These are phyloP conservation scores for Zalaria sp. DNA, from an alignment of 2,329 filamentous ascomycete genomes.

Conservation along the genomic window DNA sequence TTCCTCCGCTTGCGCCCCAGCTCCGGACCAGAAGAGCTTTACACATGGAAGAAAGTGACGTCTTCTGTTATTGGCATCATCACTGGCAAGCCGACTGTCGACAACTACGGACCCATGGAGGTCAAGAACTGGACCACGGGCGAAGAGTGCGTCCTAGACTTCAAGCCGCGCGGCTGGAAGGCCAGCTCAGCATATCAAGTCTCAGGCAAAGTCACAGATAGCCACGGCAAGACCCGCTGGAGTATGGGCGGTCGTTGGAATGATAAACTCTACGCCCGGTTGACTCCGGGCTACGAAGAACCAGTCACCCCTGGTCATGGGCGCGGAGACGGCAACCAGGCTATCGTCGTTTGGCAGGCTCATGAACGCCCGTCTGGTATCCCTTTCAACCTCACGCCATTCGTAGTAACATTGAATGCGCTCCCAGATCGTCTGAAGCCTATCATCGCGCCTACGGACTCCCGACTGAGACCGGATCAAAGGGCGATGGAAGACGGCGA, in stretches of 20 bases:
- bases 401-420: slow-evolving; percentile 88
- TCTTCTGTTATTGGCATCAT: slow-evolving; percentile 98
- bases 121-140: slow-evolving; percentile 96
- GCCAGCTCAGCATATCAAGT: slow-evolving; percentile 83
- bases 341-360: slow-evolving; percentile 87
- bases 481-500: slow-evolving; percentile 97
- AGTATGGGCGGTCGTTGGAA: slow-evolving; percentile 94
- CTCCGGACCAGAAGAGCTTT: slow-evolving; percentile 47
- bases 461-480: slow-evolving; percentile 83
- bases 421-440: slow-evolving; percentile 67
- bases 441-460: slow-evolving; percentile 81
- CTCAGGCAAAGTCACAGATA: slow-evolving; percentile 69
- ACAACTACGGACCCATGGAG: slow-evolving; percentile 95
- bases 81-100: slow-evolving; percentile 88
- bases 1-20: slow-evolving; percentile 74
- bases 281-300: slow-evolving; percentile 74
- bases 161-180: slow-evolving; percentile 94
- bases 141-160: slow-evolving; percentile 77
- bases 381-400: slow-evolving; percentile 94
- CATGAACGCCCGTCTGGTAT: slow-evolving; percentile 68
- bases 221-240: slow-evolving; percentile 67
- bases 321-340: slow-evolving; percentile 45
- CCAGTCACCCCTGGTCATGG: slow-evolving; percentile 18
- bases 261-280: slow-evolving; percentile 85
- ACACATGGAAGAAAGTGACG: slow-evolving; percentile 98